These are phyloP conservation scores for Dittrichia graveolens DNA, from an alignment of 129 eudicot species.

Conservation along the genomic window DNA sequence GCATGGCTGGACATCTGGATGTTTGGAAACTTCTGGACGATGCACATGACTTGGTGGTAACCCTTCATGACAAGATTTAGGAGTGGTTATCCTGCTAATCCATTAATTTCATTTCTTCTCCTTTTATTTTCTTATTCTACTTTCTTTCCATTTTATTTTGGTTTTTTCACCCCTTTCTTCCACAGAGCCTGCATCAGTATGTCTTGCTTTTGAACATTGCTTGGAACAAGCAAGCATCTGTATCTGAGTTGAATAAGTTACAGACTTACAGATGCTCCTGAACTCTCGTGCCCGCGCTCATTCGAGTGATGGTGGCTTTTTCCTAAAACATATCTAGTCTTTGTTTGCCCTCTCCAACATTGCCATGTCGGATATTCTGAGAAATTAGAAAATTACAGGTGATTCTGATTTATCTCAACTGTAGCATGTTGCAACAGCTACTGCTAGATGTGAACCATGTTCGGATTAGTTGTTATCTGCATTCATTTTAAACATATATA, in stretches of 20 bases:
- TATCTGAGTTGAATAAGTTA: conserved; percentile 31
- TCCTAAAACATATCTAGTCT: conserved; percentile 22
- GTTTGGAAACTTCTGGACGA: conserved; percentile 88
- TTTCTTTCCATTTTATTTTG: neutral
- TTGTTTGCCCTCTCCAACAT: conserved; percentile 5
- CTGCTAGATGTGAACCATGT: neutral
- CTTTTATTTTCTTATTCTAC: too few relatives aligned
- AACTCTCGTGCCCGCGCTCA: conserved; percentile 41
- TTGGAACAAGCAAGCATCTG: conserved; percentile 15
- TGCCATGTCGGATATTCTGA: neutral
- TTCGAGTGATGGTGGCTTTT: conserved; percentile 40
- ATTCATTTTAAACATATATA: neutral
- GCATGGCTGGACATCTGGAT: conserved; percentile 82
- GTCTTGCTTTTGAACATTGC: conserved; percentile 10
- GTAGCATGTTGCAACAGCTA: conserved; percentile 15
- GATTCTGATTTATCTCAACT: neutral
- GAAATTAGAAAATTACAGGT: neutral
- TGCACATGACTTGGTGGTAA: conserved; percentile 86
- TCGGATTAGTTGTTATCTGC: neutral
- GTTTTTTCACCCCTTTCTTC: neutral
- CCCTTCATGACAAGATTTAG: conserved; percentile 74
- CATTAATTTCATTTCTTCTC: neutral
- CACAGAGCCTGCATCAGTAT: conserved; percentile 7
- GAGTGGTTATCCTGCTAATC: neutral
- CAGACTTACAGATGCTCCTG: neutral